A percentile compares a stretch with the other conserved stretches of the same genome.
Conservation (phyloP, 2,329 filamentous ascomycete genomes). For the Sporothrix humicola region DNA sequence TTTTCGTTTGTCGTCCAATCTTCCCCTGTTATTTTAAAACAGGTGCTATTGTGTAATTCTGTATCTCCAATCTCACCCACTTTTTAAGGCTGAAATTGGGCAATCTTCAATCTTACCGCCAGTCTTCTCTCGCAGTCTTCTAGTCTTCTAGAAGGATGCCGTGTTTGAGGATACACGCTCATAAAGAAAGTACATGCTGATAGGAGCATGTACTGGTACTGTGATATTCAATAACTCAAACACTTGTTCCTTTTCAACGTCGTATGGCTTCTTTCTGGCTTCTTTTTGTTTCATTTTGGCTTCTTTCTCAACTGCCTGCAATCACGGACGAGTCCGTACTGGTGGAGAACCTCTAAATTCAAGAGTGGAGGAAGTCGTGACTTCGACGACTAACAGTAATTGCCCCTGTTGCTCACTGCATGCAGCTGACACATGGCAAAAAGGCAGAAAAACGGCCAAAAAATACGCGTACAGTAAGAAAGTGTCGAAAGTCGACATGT, state of each 20-base stretch:
- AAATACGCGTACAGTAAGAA: not conserved
- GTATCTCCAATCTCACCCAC: not conserved
- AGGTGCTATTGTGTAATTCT: too few species aligned
- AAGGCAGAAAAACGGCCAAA: too few species aligned
- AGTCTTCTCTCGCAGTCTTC: too few species aligned
- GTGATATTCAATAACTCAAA: not conserved
- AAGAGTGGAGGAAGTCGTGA: not conserved
- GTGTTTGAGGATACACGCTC: not conserved
- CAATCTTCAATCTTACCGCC: not conserved
- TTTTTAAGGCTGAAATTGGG: constrained; percentile 29
- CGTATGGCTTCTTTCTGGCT: not conserved
- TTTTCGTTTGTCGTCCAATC: not conserved
- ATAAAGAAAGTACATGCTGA: not conserved
- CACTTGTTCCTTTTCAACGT: not conserved
- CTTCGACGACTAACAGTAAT: not conserved
- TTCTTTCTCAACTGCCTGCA: not conserved
- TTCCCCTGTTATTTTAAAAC: not conserved
- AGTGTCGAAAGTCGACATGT: not conserved
- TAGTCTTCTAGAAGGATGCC: not conserved
- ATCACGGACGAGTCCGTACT: constrained; percentile 1
- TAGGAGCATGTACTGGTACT: not conserved
- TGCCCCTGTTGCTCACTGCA: not conserved
- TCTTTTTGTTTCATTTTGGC: not conserved
- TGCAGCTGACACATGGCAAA: constrained; percentile 13
- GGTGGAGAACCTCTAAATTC: not conserved